These are phyloP conservation scores for Cryphonectria naterciae DNA, from an alignment of 2,329 filamentous ascomycete genomes.

Conservation along the genomic window DNA sequence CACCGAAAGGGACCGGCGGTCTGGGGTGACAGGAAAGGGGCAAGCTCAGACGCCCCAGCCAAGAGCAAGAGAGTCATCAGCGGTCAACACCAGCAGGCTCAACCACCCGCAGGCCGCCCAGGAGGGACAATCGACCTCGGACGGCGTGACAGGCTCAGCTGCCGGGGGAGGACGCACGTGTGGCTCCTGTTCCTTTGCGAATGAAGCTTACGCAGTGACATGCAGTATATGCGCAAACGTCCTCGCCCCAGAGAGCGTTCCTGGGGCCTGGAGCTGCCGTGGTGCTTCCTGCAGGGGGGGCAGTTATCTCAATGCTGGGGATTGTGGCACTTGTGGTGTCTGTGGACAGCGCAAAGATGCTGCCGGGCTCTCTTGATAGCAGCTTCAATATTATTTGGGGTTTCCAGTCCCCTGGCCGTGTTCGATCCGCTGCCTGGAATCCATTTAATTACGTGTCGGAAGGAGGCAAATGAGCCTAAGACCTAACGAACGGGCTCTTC, in stretches of 20 bases:
- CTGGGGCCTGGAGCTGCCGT: slow-evolving; percentile 66
- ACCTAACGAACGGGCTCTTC: background rate
- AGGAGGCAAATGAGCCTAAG: background rate
- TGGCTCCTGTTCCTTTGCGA: slow-evolving; percentile 70
- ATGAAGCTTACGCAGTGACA: slow-evolving; percentile 56
- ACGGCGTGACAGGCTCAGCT: background rate
- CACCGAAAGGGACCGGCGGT: slow-evolving; percentile 3
- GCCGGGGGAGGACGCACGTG: slow-evolving; percentile 43
- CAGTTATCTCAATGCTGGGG: slow-evolving; percentile 69
- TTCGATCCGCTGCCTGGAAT: too few species aligned
- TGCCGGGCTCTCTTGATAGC: background rate
- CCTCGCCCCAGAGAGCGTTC: slow-evolving; percentile 56
- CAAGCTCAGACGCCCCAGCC: slow-evolving; percentile 11
- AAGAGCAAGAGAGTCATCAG: slow-evolving; percentile 20
- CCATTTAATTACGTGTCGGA: background rate
- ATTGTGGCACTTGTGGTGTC: slow-evolving; percentile 71
- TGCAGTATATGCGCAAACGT: slow-evolving; percentile 75
- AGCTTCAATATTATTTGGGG: too few species aligned
- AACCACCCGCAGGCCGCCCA: background rate
- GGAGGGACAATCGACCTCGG: background rate
- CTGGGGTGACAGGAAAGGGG: slow-evolving; percentile 8
- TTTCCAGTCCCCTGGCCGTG: too few species aligned
- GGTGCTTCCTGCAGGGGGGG: slow-evolving; percentile 58
- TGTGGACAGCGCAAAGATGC: slow-evolving; percentile 56
- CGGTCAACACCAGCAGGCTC: background rate